Evolutionary conservation across 106 monocot species (phyloP), one percentile per base, ranked within the genome.

Genomic region (Narthecium ossifragum): DNA sequence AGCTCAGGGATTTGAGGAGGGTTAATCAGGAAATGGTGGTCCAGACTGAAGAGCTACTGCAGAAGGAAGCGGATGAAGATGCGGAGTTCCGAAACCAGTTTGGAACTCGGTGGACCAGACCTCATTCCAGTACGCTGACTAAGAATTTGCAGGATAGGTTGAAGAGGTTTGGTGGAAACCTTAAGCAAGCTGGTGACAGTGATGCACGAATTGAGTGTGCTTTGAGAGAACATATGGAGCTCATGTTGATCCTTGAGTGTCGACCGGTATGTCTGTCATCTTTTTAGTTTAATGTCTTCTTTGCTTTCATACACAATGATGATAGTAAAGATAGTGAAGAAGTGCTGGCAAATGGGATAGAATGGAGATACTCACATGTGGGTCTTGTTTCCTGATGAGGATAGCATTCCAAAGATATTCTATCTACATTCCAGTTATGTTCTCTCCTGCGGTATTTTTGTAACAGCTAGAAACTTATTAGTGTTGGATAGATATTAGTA

Each of bases 1-100:
- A 85, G 52, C 76, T 85, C 22, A 76, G 64, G 54, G 79, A 85
- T 67, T 67, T 85, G 73, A 69, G 60, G 53, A 81, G 73, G 51
- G 85, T 85, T 17, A 79, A 81, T 53, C 74, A 80, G 61, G 81
- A 77, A 53, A 29, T 85, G 22, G 53, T 80, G 24, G 76, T 76
- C 27, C 76, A 80, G 73, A 66, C 62, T 46, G 73, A 66, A 28
- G 66, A 73, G 32, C 22, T 66, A 31, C 52, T 73, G 43, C 73
- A 66, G 58, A 66, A 66, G 43, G 73, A 73, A 39, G 59, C 57
- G 22, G 53, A 33, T 34, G 66, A 73, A 46, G 73, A 73, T 51
- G 46, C 41, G 9, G 51, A 53, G n/a, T 66, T 73, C n/a, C 31
- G 73, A 8, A 43, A 59, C 23, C 64, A 59, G 51, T 73, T 66